phyloP scores from a whole-genome alignment of 176 grass and related monocot genomes.

The Echinochloa phyllopogon region DNA sequence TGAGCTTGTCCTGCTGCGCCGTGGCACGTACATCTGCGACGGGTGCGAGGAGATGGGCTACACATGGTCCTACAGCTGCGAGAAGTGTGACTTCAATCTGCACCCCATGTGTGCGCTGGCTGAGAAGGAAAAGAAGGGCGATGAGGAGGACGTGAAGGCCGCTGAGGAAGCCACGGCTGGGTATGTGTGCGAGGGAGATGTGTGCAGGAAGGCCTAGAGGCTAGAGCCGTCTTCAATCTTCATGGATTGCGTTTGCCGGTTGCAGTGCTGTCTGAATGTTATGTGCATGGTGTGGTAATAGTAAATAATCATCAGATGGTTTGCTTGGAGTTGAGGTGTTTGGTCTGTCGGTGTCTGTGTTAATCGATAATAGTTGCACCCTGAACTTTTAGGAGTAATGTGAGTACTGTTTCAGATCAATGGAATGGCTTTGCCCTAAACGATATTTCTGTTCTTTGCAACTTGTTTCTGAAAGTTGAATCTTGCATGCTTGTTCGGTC shows the following conservation, averaged over 20 bases:
- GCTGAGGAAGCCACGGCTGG: slow-evolving; percentile 42
- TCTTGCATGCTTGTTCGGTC: neutral
- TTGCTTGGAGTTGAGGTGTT: slow-evolving; percentile 22
- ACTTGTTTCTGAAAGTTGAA: neutral
- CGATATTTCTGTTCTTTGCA: neutral
- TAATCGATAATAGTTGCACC: neutral
- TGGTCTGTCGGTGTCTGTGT: slow-evolving; percentile 3
- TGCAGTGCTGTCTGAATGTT: slow-evolving; percentile 18
- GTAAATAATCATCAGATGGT: slow-evolving; percentile 29
- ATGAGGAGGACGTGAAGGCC: slow-evolving; percentile 16
- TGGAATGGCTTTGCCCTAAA: neutral
- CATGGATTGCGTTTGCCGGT: slow-evolving; percentile 7
- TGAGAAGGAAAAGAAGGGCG: slow-evolving; percentile 18
- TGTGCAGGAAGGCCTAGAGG: slow-evolving; percentile 62
- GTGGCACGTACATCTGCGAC: slow-evolving; percentile 38
- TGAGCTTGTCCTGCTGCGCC: slow-evolving; percentile 63
- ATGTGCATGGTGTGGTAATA: slow-evolving; percentile 13
- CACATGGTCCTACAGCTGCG: slow-evolving; percentile 66
- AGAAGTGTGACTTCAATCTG: slow-evolving; percentile 62
- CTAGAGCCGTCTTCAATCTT: too few relatives aligned
- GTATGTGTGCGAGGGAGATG: slow-evolving; percentile 60
- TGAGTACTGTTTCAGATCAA: neutral
- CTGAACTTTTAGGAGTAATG: neutral
- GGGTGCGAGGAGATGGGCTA: slow-evolving; percentile 42
- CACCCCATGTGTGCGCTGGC: slow-evolving; percentile 68